These are phyloP conservation scores for Secale cereale DNA, from an alignment of 176 grass and related monocot species.

Conservation along the genomic window DNA sequence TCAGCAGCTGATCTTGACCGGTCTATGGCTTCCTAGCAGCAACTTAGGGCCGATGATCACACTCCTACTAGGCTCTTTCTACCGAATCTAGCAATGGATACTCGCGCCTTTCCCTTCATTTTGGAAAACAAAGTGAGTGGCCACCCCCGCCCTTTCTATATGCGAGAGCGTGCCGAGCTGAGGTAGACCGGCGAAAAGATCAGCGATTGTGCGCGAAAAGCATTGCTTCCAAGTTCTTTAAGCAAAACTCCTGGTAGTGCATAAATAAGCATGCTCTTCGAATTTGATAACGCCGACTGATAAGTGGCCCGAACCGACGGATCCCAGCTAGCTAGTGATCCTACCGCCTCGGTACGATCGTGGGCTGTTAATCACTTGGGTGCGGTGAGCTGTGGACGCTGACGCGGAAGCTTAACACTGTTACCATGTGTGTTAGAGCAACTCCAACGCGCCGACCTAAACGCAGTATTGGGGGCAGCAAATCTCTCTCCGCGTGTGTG, in stretches of 20 bases:
- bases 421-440: too few species aligned
- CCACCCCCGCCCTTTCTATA: background rate
- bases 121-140: background rate
- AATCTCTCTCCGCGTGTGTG: background rate
- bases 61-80: slow-evolving; percentile 22
- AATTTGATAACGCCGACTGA: background rate
- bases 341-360: background rate
- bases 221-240: background rate
- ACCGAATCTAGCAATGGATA: slow-evolving; percentile 40
- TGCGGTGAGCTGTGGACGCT: background rate
- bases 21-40: background rate
- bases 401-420: background rate
- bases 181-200: background rate
- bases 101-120: slow-evolving; percentile 24
- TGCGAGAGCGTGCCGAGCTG: background rate
- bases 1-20: slow-evolving; percentile 13
- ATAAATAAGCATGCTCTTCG: background rate
- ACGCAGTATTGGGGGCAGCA: background rate
- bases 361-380: background rate
- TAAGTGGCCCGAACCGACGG: background rate
- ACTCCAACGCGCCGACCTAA: too few species aligned
- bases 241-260: background rate
- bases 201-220: slow-evolving; percentile 13
- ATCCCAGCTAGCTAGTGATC: too few species aligned
- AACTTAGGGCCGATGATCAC: background rate